A percentile compares a stretch with the other conserved stretches of the same genome.
Evolutionary conservation across 164 flowering plant species (phyloP).

Genomic region (Berberis vulgaris): DNA sequence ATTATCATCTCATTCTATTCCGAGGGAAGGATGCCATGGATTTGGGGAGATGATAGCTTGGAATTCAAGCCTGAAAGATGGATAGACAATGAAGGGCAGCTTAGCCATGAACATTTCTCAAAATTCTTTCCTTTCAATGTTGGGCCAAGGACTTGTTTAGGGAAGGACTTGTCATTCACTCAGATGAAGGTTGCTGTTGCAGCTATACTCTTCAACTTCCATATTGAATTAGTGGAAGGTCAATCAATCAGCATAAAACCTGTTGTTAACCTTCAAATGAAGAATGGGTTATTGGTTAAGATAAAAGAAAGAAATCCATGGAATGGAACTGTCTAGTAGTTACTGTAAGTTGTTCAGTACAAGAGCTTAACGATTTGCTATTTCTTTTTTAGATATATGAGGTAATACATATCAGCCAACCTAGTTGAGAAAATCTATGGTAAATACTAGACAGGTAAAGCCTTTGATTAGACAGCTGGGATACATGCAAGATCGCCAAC

Average conservation of each 20-base stretch:
- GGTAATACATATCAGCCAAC: too few species aligned
- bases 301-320: background rate
- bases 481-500: too few species aligned
- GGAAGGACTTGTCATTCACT: slow-evolving; percentile 28
- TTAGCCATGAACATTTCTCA: slow-evolving; percentile 15
- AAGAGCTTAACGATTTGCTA: too few species aligned
- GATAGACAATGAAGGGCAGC: slow-evolving; percentile 21
- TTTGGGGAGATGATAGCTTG: slow-evolving; percentile 48
- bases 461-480: too few species aligned
- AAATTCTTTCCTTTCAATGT: slow-evolving; percentile 37
- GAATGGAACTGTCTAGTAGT: too few species aligned
- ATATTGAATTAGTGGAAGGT: slow-evolving; percentile 20
- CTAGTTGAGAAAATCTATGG: too few species aligned
- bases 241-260: slow-evolving; percentile 19
- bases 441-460: too few species aligned
- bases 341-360: too few species aligned
- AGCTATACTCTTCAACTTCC: slow-evolving; percentile 20
- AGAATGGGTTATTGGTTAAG: slow-evolving; percentile 34
- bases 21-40: slow-evolving; percentile 30
- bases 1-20: slow-evolving; percentile 20
- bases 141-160: slow-evolving; percentile 45
- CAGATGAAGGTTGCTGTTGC: slow-evolving; percentile 38
- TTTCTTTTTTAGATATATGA: too few species aligned
- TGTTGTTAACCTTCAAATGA: slow-evolving; percentile 31
- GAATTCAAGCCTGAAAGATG: slow-evolving; percentile 55